These are phyloP conservation scores for Aspergillus unguis DNA, from an alignment of 2,329 filamentous ascomycete genomes.

Conservation along the genomic window DNA sequence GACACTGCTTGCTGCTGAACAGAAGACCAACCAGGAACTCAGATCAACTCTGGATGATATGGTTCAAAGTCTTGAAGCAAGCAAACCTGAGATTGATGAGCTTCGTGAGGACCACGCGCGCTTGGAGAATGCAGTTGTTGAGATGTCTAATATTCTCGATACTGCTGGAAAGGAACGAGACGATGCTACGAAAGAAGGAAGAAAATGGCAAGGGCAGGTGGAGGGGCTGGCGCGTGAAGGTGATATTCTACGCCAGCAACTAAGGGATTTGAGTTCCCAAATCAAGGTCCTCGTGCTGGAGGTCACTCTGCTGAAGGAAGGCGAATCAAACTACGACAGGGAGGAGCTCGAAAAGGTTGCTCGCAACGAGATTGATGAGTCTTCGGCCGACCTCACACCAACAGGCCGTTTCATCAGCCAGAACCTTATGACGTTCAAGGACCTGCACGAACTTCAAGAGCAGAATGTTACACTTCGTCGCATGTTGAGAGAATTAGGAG, in stretches of 20 bases:
- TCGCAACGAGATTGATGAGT: conserved; percentile 69
- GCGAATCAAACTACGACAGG: conserved; percentile 72
- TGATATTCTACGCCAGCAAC: conserved; percentile 76
- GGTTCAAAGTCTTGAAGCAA: conserved; percentile 77
- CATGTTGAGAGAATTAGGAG: conserved; percentile 78
- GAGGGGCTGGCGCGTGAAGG: conserved; percentile 61
- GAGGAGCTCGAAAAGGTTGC: conserved; percentile 74
- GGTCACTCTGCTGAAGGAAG: conserved; percentile 69
- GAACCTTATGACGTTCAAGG: conserved; percentile 84
- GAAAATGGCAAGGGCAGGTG: conserved; percentile 74
- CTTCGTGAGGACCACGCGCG: conserved; percentile 75
- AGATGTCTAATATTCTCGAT: conserved; percentile 81
- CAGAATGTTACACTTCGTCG: conserved; percentile 83
- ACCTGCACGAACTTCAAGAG: conserved; percentile 76
- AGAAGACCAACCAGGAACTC: conserved; percentile 70
- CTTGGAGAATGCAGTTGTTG: conserved; percentile 73
- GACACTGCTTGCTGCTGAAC: conserved; percentile 72
- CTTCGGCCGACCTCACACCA: conserved; percentile 71
- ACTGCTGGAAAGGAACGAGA: conserved; percentile 79
- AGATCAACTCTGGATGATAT: conserved; percentile 78
- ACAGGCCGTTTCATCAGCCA: conserved; percentile 87
- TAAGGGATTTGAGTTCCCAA: conserved; percentile 85
- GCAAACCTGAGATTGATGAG: conserved; percentile 84
- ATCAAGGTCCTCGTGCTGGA: conserved; percentile 89
- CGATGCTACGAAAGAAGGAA: conserved; percentile 68